Evolutionary conservation across 129 eudicot genomes (phyloP), one percentile per base, ranked within the genome.

Genomic region (Apium graveolens): DNA sequence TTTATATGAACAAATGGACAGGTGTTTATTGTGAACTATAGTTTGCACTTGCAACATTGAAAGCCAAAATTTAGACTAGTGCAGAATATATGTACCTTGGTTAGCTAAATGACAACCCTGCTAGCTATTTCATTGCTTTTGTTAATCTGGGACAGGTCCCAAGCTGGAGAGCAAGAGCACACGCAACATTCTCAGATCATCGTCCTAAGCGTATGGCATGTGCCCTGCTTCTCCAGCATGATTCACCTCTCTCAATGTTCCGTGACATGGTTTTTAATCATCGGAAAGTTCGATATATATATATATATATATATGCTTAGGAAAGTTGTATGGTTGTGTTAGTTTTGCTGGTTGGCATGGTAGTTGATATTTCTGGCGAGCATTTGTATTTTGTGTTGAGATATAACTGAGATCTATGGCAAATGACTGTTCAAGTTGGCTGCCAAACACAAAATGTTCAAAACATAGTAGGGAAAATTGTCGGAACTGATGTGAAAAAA

Each of bases 111-210:
- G 20, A 27, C 35, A 78, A 29, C 7, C 37, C 51, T 41, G 80
- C 77, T 62, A 65, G 81, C 73, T 60, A 82, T 27, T 78, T 74
- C 55, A 20, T 81, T 32, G 46, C 21, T 21, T 43, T 73, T 60
- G 31, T 7, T 41, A 9, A 75, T 24, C 27, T 70, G 80, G 83
- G 75, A 87, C 70, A 78, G 70, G 79, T 76, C 63, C 70, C 82
- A 84, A 84, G 87, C 72, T 88, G 96, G 89, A 86, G 92, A 81
- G 81, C 29, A 65, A 46, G 86, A 41, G 85, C 85, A 86, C 83
- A 80, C 31, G 91, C 91, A 18, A 78, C 43, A 82, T 81, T 74
- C 70, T 38, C 26, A 21, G 46, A 45, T 26, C 34, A 32, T 14
- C 42, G 72, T 3, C 48, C 51, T 42, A 66, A 35, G 57, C 78